Conservation (phyloP, 192 early-diverging fungal genomes). For the Phycomyces blakesleeanus region DNA sequence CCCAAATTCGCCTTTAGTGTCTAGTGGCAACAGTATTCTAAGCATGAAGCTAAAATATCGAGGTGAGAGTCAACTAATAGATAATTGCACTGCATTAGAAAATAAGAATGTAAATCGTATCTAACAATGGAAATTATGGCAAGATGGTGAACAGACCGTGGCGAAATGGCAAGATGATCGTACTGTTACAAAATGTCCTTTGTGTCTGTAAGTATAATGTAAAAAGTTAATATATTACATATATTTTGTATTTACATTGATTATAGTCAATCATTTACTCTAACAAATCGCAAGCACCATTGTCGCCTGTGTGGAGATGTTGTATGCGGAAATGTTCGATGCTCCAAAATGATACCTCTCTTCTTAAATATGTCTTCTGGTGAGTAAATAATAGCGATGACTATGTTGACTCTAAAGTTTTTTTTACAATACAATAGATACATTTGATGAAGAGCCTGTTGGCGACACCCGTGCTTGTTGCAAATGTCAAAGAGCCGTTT, state of each 20-base stretch:
- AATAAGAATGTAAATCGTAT: no score
- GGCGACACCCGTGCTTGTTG: constrained; percentile 55
- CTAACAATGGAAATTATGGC: no score
- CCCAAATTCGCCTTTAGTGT: constrained; percentile 11
- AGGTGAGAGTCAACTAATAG: neutral
- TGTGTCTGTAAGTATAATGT: constrained; percentile 16
- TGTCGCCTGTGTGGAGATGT: constrained; percentile 19
- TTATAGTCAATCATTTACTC: constrained; percentile 10
- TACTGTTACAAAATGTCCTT: constrained; percentile 12
- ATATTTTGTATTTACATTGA: neutral
- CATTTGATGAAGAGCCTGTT: constrained; percentile 41
- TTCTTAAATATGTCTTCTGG: constrained; percentile 17
- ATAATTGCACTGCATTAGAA: no score
- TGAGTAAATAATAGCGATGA: neutral
- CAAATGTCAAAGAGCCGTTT: constrained; percentile 55
- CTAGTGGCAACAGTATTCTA: constrained; percentile 26
- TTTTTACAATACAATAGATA: constrained; percentile 6
- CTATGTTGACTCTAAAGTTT: neutral
- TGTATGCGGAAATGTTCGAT: constrained; percentile 10
- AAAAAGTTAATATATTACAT: no score
- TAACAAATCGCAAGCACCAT: constrained; percentile 18
- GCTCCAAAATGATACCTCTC: constrained; percentile 21
- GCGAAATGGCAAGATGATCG: constrained; percentile 17
- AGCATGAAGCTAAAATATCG: constrained; percentile 24
- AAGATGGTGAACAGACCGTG: constrained; percentile 15